phyloP scores from a whole-genome alignment of 345 rosid species.

The Theobroma cacao region DNA sequence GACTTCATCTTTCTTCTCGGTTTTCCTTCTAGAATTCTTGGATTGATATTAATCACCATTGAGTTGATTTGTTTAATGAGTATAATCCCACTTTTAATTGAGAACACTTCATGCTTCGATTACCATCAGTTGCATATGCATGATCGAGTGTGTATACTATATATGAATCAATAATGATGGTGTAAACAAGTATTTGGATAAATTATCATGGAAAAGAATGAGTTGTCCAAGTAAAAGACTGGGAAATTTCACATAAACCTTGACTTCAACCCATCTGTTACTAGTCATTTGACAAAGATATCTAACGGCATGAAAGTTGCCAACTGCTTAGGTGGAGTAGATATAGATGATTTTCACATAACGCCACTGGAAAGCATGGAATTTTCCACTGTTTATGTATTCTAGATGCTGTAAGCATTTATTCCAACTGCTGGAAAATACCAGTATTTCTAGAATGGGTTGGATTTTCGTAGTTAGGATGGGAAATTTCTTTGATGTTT shows the following conservation, averaged over 20 bases:
- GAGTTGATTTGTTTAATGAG: not conserved
- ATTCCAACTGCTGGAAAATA: not conserved
- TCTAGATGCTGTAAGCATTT: not conserved
- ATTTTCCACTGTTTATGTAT: not conserved
- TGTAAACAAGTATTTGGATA: not conserved
- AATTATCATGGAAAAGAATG: not conserved
- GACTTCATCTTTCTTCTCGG: not conserved
- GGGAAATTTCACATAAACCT: not conserved
- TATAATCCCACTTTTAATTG: not conserved
- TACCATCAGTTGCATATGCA: not conserved
- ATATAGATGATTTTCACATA: not conserved
- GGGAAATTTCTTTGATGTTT: conserved; percentile 3
- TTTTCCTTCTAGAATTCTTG: not conserved
- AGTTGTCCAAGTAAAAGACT: not conserved
- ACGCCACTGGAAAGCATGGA: not conserved
- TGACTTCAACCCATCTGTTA: not conserved
- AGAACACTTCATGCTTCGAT: not conserved
- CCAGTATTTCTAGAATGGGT: not conserved
- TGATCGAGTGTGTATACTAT: not conserved
- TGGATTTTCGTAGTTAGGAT: not conserved
- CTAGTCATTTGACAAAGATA: not conserved
- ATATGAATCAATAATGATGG: not conserved
- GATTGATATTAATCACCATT: not conserved
- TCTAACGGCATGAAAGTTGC: not conserved
- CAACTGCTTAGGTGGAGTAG: not conserved